Percentiles rank a stretch among this genome's conserved stretches.
Conservation (phyloP, 2,329 filamentous ascomycete species). For the Fusarium buharicum region DNA sequence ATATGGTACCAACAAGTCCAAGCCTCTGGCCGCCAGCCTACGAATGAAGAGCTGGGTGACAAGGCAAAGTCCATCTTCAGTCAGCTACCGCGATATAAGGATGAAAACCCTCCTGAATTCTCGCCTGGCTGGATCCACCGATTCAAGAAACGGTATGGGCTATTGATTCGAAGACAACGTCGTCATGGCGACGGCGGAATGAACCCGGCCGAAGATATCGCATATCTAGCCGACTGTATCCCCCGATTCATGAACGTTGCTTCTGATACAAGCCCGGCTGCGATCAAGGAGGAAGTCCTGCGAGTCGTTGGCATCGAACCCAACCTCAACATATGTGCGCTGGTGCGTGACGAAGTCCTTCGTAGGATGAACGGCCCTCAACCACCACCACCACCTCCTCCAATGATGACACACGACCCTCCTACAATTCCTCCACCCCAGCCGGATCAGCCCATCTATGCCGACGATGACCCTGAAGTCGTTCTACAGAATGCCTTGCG, state of each 20-base stretch:
- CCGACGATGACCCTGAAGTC: constrained; percentile 66
- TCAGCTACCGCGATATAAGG: constrained; percentile 68
- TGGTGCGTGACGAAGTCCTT: constrained; percentile 68
- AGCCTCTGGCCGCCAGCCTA: constrained; percentile 65
- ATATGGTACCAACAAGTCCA: constrained; percentile 65
- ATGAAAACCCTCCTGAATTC: constrained; percentile 69
- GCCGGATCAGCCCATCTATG: constrained; percentile 55
- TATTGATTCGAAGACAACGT: constrained; percentile 66
- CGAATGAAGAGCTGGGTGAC: constrained; percentile 70
- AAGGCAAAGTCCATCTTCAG: constrained; percentile 70
- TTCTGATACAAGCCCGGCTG: constrained; percentile 67
- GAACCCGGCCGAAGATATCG: constrained; percentile 65
- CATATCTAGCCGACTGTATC: constrained; percentile 69
- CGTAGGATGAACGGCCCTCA: constrained; percentile 49
- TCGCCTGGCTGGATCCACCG: constrained; percentile 72
- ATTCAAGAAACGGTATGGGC: constrained; percentile 71
- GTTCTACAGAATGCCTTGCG: constrained; percentile 69
- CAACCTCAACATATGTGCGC: constrained; percentile 63
- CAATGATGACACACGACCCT: constrained; percentile 42
- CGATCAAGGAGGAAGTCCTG: constrained; percentile 67
- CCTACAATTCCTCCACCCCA: constrained; percentile 46
- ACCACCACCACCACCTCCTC: constrained; percentile 39
- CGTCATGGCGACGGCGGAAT: constrained; percentile 59
- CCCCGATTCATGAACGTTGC: constrained; percentile 68
- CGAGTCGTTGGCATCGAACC: constrained; percentile 66